Base-by-base conservation (phyloP, 2,329 filamentous ascomycete genomes). In the Paecilomyces sp. region DNA sequence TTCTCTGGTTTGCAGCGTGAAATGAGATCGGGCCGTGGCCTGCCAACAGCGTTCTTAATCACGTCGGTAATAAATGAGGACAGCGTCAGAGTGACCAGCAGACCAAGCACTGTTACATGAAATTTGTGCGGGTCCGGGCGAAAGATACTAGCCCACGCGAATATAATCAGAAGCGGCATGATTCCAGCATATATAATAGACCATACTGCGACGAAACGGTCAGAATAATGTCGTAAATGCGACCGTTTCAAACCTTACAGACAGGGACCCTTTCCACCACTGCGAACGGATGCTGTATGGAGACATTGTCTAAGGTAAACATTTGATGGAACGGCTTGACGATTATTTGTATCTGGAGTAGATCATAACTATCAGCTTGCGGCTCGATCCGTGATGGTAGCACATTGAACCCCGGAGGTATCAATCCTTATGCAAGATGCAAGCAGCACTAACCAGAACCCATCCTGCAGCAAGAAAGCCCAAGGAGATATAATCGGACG, bases 321-420 rank as follows among this genome's bases (percentile, higher is more conserved):
- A 97, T 89, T 76, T 91, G 91, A 74, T 97, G 92, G 73, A 97
- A 97, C 0, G 94, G 94, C 62, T 88, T 87, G 67, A 90, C 83
- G 65, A 89, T 81, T 67, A 89, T 78, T 74, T 86, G 81, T 52
- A 91, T 81, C 83, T 90, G 70, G 25, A 28, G 6, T 8, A 65
- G 53, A 34, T 30, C 33, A 9, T 3, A 15, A 31, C 25, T 1
- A 54, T 61, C 33, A 65, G 55, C 5, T 59, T 33, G 34, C 24
- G 24, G 33, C 7, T 18, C 12, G 36, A 30, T 25, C 12, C 22
- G 41, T 24, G 4, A 12, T 54, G 7, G 7, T 50, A 31, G 25
- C 54, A 59, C 52, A 54, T 54, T 56, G n/a, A 55, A 25, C 33
- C 33, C 25, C 18, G 28, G 2, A 7, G 53, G 54, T 25, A 33